Conservation (phyloP, 2,329 filamentous ascomycete species). For the Tolypocladium capitatum region DNA sequence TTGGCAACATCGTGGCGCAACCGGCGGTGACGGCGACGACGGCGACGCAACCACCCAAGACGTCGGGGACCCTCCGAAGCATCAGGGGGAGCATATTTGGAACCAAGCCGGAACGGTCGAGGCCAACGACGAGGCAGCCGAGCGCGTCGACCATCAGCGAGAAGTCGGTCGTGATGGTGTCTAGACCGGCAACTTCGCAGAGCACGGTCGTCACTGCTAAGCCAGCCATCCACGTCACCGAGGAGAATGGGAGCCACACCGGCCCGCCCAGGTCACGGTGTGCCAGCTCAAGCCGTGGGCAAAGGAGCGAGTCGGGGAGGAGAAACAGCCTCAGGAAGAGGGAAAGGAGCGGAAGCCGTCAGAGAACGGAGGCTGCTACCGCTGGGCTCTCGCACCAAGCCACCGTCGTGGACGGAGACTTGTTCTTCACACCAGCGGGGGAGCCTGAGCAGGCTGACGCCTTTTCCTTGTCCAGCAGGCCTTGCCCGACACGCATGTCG, state of each 20-base stretch:
- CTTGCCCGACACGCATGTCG: slow-evolving; percentile 22
- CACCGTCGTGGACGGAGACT: slow-evolving; percentile 36
- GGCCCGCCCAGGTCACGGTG: slow-evolving; percentile 18
- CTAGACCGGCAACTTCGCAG: slow-evolving; percentile 26
- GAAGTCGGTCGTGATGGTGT: slow-evolving; percentile 18
- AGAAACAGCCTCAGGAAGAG: slow-evolving; percentile 40
- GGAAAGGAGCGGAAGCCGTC: slow-evolving; percentile 35
- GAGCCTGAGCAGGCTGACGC: slow-evolving; percentile 29
- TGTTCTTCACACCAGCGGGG: slow-evolving; percentile 34
- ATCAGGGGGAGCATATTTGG: slow-evolving; percentile 68
- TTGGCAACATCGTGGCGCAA: slow-evolving; percentile 43
- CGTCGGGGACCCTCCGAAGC: slow-evolving; percentile 57
- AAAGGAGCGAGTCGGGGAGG: slow-evolving; percentile 33
- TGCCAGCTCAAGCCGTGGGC: slow-evolving; percentile 19
- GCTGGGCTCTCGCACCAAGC: slow-evolving; percentile 24
- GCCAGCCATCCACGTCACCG: slow-evolving; percentile 66
- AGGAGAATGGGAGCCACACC: slow-evolving; percentile 37
- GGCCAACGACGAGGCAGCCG: slow-evolving; percentile 27
- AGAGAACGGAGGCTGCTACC: slow-evolving; percentile 27
- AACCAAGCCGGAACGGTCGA: slow-evolving; percentile 32
- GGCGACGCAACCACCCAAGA: slow-evolving; percentile 48
- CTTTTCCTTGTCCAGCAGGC: slow-evolving; percentile 28
- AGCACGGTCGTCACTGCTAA: slow-evolving; percentile 30
- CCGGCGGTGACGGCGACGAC: slow-evolving; percentile 26
- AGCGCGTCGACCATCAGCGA: slow-evolving; percentile 22